A percentile compares a stretch with the other conserved stretches of the same genome.
phyloP scores from a whole-genome alignment of 768 basidiomycete species.

The Podaxis mareebaensis region DNA sequence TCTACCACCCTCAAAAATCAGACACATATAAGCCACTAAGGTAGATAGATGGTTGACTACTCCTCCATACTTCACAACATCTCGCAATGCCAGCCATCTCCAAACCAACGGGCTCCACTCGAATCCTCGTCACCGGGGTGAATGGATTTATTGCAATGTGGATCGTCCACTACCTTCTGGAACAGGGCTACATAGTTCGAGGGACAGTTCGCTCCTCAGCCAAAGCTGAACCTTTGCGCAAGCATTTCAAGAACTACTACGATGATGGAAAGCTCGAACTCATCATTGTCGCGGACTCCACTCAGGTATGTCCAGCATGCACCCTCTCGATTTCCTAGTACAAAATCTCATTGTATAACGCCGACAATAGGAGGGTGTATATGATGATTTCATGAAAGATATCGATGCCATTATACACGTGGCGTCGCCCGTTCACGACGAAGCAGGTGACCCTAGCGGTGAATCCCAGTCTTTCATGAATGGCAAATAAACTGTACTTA shows the following conservation, averaged over 20 bases:
- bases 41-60: neutral
- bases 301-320: neutral
- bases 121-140: slow-evolving; percentile 15
- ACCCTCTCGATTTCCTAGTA: neutral
- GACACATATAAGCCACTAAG: no score
- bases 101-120: neutral
- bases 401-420: slow-evolving; percentile 17
- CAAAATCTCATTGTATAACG: neutral
- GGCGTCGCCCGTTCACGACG: slow-evolving; percentile 14
- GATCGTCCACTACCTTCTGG: slow-evolving; percentile 15
- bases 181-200: slow-evolving; percentile 16
- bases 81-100: neutral
- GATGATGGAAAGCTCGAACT: slow-evolving; percentile 12
- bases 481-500: neutral
- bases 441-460: slow-evolving; percentile 13
- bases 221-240: slow-evolving; percentile 6
- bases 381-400: slow-evolving; percentile 14
- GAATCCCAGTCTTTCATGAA: neutral
- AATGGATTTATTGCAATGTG: slow-evolving; percentile 18
- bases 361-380: slow-evolving; percentile 12
- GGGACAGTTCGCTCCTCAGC: slow-evolving; percentile 14
- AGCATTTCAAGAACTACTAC: slow-evolving; percentile 5
- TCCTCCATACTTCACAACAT: neutral
- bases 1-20: no score
- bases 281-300: slow-evolving; percentile 1